Evolutionary conservation across 208 protist genomes (phyloP), one percentile per base, ranked within the genome.

Genomic region (Acanthamoeba culbertsoni): DNA sequence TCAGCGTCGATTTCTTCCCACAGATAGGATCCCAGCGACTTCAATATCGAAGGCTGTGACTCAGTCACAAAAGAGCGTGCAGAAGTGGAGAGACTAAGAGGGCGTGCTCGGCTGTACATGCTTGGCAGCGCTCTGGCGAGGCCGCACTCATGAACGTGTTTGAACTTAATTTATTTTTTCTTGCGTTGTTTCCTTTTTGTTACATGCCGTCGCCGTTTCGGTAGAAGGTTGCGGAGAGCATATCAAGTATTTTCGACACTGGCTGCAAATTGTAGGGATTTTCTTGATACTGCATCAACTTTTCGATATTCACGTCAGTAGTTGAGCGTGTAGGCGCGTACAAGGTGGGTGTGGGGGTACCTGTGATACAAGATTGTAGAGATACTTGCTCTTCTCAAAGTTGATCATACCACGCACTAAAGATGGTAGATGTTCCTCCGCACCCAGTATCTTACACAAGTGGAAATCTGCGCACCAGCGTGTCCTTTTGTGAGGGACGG

Each of bases 381-480:
- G 75, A 31, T 86, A 86, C 75, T 86, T 86, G 75, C 75, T 86
- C 75, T 86, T 86, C 45, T 48, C 46, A 18, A 86, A 86, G 75
- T 86, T 86, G 45, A 86, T n/a, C 75, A 57, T 86, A 20, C 46
- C 46, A 14, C 46, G 45, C 46, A 59, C 75, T 0, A 40, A 57
- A 23, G 75, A 86, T 28, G 75, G 75, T 20, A 86, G 23, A 26
- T 86, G 46, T 16, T 57, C 45, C 75, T 86, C 75, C 75, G 46
- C 75, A 43, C 28, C 55, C 37, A 86, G 40, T 18, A 86, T 57
- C 75, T 86, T 86, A 43, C 75, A 86, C 33, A 86, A 31, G 46
- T 86, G 75, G 16, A 48, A 86, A 40, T 86, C 55, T 63, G 14
- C 55, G 20, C 55, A 63, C 26, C 55, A 55, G 26, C 0, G 18